Percentiles rank a stretch among this genome's conserved stretches.
Evolutionary conservation across 2,329 filamentous ascomycete genomes (phyloP).

Genomic region (Ceratocystis lukuohia): DNA sequence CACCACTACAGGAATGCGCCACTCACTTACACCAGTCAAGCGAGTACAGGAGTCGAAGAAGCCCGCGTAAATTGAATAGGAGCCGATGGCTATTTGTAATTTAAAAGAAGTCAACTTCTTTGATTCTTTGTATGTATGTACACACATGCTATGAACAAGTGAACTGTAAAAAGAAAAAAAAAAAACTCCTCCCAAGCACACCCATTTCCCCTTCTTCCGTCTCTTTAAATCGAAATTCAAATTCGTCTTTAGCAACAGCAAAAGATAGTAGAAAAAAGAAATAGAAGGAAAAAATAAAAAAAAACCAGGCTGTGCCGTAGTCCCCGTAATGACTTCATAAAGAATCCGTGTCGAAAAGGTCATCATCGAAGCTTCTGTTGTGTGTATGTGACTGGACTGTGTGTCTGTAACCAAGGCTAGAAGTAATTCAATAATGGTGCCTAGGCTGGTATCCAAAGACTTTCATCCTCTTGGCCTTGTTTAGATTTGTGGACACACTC

Average conservation of each 20-base stretch:
- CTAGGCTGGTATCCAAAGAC: neutral
- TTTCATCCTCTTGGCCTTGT: neutral
- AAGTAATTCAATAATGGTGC: neutral
- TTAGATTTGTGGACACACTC: neutral
- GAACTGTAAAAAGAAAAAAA: neutral
- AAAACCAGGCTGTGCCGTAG: conserved; percentile 3
- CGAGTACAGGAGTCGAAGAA: neutral
- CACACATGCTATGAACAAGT: conserved; percentile 8
- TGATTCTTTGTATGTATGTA: neutral
- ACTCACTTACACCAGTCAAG: neutral
- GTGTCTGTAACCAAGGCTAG: neutral
- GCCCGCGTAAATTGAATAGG: neutral
- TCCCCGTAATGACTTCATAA: conserved; percentile 6
- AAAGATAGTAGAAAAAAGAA: neutral
- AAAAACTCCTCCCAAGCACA: neutral
- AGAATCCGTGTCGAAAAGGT: conserved; percentile 5
- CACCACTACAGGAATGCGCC: neutral
- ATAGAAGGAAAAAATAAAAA: neutral
- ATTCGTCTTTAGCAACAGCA: neutral
- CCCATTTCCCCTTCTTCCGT: neutral
- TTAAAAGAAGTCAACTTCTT: neutral
- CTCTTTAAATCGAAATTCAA: too few species aligned
- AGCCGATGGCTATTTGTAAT: neutral
- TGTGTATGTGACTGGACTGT: neutral
- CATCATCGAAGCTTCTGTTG: neutral